phyloP scores from a whole-genome alignment of 2,329 filamentous ascomycete species.

The Arthroderma sp. region DNA sequence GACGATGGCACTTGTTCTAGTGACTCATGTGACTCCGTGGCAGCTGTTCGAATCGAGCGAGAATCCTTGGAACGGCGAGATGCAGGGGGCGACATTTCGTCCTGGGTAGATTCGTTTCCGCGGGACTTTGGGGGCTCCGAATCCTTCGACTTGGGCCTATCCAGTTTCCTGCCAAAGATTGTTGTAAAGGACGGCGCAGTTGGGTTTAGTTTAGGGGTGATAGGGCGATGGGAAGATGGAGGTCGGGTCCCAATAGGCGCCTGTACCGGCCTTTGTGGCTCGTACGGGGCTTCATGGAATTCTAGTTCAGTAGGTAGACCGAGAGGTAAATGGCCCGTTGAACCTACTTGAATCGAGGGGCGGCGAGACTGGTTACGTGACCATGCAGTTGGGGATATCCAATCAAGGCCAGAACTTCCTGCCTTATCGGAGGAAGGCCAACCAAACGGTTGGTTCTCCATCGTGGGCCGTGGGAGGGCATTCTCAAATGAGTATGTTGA shows the following conservation, averaged over 20 bases:
- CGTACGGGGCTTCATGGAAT: slow-evolving; percentile 37
- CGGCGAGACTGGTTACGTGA: slow-evolving; percentile 66
- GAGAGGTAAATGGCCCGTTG: slow-evolving; percentile 50
- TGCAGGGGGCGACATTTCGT: slow-evolving; percentile 32
- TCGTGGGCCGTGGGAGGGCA: slow-evolving; percentile 59
- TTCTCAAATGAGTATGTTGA: slow-evolving; percentile 47
- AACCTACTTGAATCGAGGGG: slow-evolving; percentile 66
- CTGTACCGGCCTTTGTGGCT: slow-evolving; percentile 43
- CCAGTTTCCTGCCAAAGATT: slow-evolving; percentile 46
- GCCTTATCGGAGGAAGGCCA: slow-evolving; percentile 43
- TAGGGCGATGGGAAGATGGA: slow-evolving; percentile 43
- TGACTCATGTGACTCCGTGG: slow-evolving; percentile 38
- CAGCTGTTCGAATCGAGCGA: slow-evolving; percentile 34
- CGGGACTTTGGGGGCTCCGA: slow-evolving; percentile 15
- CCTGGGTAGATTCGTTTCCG: slow-evolving; percentile 23
- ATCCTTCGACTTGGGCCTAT: slow-evolving; percentile 26
- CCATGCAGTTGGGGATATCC: slow-evolving; percentile 49
- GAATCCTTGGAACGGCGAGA: slow-evolving; percentile 36
- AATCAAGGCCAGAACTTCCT: slow-evolving; percentile 44
- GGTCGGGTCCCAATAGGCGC: slow-evolving; percentile 71
- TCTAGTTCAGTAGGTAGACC: slow-evolving; percentile 42
- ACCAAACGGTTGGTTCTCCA: slow-evolving; percentile 65
- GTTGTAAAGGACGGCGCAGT: slow-evolving; percentile 78
- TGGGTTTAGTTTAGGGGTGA: slow-evolving; percentile 62
- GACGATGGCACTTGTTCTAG: slow-evolving; percentile 36